phyloP scores from a whole-genome alignment of 805 yeast species.

The Schwanniomyces occidentalis region DNA sequence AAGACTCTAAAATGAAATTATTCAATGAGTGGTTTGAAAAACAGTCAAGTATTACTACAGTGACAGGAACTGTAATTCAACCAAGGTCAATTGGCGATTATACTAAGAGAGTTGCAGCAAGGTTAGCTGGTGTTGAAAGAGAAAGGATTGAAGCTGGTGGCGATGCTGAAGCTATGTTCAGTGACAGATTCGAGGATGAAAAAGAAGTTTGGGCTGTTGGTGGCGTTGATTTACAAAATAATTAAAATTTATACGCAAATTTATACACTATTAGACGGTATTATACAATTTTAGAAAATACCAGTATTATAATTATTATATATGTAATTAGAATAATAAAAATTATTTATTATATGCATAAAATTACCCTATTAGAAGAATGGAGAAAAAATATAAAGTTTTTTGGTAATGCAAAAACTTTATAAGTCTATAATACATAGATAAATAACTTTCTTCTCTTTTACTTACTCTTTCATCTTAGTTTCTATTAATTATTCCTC shows the following conservation, averaged over 20 bases:
- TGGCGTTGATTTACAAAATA: constrained; percentile 64
- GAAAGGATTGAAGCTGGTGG: constrained; percentile 90
- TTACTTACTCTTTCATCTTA: too few relatives aligned
- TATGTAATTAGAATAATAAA: too few relatives aligned
- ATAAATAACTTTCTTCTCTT: too few relatives aligned
- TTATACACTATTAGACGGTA: too few relatives aligned
- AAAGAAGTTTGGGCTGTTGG: constrained; percentile 88
- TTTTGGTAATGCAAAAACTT: too few relatives aligned
- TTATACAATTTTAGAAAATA: too few relatives aligned
- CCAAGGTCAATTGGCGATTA: constrained; percentile 83
- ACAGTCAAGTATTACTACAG: constrained; percentile 34
- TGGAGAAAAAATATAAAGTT: too few relatives aligned
- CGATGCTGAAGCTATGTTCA: constrained; percentile 78
- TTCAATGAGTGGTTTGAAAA: constrained; percentile 68
- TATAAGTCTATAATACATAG: too few relatives aligned
- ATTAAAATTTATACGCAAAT: too few relatives aligned
- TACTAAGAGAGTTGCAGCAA: constrained; percentile 82
- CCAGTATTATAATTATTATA: too few relatives aligned
- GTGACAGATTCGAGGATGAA: constrained; percentile 86
- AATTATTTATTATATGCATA: too few relatives aligned
- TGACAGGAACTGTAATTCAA: constrained; percentile 49
- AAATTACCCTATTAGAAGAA: too few relatives aligned
- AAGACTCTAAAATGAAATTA: constrained; percentile 52
- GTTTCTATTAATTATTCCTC: constrained; percentile 13
- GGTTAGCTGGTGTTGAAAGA: constrained; percentile 84